Evolutionary conservation across 2,329 filamentous ascomycete genomes (phyloP), one percentile per base, ranked within the genome.

Genomic region (Epichloe aotearoae): DNA sequence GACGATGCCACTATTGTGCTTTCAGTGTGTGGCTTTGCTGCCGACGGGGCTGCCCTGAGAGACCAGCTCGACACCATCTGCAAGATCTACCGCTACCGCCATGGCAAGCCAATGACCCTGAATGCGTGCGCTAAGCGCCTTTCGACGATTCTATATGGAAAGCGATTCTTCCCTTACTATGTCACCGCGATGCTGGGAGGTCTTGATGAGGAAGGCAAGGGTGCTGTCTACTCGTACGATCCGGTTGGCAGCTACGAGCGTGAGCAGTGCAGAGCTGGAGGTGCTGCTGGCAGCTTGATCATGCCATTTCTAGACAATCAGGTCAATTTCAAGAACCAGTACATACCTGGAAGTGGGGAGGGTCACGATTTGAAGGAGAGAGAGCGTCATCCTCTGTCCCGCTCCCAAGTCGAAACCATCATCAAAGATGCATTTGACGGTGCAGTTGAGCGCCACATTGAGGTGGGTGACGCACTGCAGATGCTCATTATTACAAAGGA

Each of bases 251-350:
- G 88, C 66, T 98, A 97, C 72, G 93, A 98, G 76, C 77, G 93
- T 58, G 93, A 98, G 73, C 88, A 95, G 73, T 96, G 90, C 73
- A 83, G 91, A 57, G 90, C 93, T 37, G 93, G 88, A 41, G 93
- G 93, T 61, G 90, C 93, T 14, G 90, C 90, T 19, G 85, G 88
- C 50, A 93, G 87, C 63, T 73, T 98, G 69, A 98, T 98, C 71
- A 98, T 96, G 87, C 93, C 93, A 1, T 98, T 98, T 77, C 73
- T 98, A 64, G 93, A 98, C 70, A 98, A 98, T 69, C 94, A 98
- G 72, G 93, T 98, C 74, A 97, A 97, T 74, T 91, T 91, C 77
- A 98, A 96, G 80, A 98, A 98, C 69, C 91, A 96, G 74, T 95
- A 95, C 66, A 77, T 93, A 51, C 89, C 91, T 11, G 87, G 84